phyloP scores from a whole-genome alignment of 345 rosid genomes.

The Noccaea bulbosa region DNA sequence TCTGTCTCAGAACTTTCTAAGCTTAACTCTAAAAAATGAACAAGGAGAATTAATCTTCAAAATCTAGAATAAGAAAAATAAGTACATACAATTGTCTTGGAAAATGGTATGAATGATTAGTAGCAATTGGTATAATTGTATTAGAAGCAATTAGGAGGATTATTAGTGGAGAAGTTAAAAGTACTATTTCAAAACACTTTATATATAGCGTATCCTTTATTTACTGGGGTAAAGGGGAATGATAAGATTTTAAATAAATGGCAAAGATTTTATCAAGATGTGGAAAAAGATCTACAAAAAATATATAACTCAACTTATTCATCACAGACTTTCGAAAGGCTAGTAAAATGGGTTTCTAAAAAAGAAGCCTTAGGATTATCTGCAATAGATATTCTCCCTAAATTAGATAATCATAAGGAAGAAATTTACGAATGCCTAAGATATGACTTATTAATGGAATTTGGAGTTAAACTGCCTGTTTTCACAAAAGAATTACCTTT shows the following conservation, averaged over 20 bases:
- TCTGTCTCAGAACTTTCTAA: slow-evolving; percentile 1
- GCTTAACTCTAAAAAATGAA: not conserved
- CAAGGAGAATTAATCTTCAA: slow-evolving; percentile 1
- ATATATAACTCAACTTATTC: not conserved
- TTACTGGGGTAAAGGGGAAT: slow-evolving; percentile 1
- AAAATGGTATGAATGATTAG: not conserved
- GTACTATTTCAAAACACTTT: not conserved
- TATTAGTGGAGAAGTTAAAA: not conserved
- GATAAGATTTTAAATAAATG: not conserved
- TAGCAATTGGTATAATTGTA: not conserved
- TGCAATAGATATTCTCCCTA: slow-evolving; percentile 1
- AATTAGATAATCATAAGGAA: not conserved
- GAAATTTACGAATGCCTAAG: slow-evolving; percentile 1
- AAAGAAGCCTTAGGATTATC: slow-evolving; percentile 1
- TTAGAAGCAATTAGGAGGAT: slow-evolving; percentile 1
- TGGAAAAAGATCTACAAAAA: not conserved
- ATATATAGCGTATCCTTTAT: not conserved
- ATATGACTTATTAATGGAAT: not conserved
- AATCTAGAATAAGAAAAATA: not conserved
- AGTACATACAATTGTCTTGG: slow-evolving; percentile 1
- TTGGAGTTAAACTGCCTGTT: slow-evolving; percentile 1
- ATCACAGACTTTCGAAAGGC: slow-evolving; percentile 1
- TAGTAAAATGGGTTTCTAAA: not conserved
- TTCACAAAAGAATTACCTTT: not conserved
- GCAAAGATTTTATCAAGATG: slow-evolving; percentile 1